Percentiles rank a stretch among this genome's conserved stretches.
Conservation (phyloP, 192 early-diverging fungal genomes). For the Phycomyces blakesleeanus region DNA sequence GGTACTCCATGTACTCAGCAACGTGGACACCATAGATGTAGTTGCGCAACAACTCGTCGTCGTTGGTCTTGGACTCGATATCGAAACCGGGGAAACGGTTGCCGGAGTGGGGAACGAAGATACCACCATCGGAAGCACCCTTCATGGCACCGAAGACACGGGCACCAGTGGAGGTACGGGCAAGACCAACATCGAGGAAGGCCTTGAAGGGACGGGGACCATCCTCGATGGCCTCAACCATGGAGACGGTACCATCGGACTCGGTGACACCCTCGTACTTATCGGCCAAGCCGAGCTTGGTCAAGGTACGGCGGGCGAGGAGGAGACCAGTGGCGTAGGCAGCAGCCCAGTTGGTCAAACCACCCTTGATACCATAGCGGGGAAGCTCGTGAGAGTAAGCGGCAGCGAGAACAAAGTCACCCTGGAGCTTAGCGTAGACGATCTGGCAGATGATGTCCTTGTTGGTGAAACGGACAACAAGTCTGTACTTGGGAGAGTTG, state of each 20-base stretch:
- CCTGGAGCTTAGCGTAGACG: conserved; percentile 96
- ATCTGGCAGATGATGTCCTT: conserved; percentile 95
- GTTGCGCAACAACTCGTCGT: conserved; percentile 86
- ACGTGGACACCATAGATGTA: conserved; percentile 99
- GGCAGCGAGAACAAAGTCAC: conserved; percentile 91
- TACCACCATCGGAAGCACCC: conserved; percentile 98
- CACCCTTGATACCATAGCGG: conserved; percentile 92
- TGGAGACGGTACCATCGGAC: conserved; percentile 81
- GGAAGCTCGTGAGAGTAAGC: conserved; percentile 98
- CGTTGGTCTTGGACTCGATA: conserved; percentile 78
- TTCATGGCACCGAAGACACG: conserved; percentile 97
- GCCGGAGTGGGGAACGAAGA: conserved; percentile 94
- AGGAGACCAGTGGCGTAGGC: conserved; percentile 98
- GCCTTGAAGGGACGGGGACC: conserved; percentile 96
- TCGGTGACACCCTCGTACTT: conserved; percentile 96
- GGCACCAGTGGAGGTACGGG: conserved; percentile 96
- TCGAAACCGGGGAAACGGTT: conserved; percentile 97
- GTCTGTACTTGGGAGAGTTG: conserved; percentile 99
- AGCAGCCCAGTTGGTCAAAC: conserved; percentile 99
- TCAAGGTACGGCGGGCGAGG: conserved; percentile 90
- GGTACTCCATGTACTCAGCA: conserved; percentile 95
- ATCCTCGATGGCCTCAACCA: conserved; percentile 88
- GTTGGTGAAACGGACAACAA: conserved; percentile 99
- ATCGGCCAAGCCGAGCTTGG: conserved; percentile 90
- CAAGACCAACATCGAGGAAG: conserved; percentile 95